Evolutionary conservation across 768 basidiomycete species (phyloP).

Genomic region (Arthromyces matolae): DNA sequence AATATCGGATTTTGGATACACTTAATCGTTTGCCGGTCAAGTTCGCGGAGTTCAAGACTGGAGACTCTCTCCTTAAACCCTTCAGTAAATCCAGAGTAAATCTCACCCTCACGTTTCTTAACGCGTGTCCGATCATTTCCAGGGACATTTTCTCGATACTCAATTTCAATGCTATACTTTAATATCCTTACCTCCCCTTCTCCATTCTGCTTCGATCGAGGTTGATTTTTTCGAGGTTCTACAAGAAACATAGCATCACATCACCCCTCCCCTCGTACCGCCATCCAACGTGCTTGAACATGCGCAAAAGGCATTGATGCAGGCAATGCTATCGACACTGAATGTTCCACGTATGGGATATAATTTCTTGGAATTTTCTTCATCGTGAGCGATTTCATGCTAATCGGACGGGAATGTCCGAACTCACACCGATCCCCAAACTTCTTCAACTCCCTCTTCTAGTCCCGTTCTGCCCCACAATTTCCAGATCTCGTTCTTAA

Average conservation of each 20-base stretch:
- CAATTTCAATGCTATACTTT: neutral
- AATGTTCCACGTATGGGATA: too few species aligned
- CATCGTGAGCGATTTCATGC: neutral
- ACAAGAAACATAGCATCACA: neutral
- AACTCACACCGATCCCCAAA: slow-evolving; percentile 1
- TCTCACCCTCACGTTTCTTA: too few species aligned
- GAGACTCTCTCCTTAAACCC: too few species aligned
- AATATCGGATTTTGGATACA: too few species aligned
- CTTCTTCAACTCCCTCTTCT: neutral
- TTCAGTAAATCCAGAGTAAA: too few species aligned
- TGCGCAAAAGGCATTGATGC: too few species aligned
- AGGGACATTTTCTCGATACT: slow-evolving; percentile 7
- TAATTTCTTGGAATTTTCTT: neutral
- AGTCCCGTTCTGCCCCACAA: neutral
- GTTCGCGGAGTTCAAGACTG: too few species aligned
- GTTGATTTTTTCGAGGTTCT: neutral
- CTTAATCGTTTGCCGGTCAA: too few species aligned
- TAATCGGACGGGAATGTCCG: neutral
- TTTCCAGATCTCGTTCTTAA: slow-evolving; percentile 9
- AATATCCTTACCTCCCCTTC: neutral
- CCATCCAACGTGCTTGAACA: too few species aligned
- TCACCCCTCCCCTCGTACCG: too few species aligned
- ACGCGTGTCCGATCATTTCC: slow-evolving; percentile 7
- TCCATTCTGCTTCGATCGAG: neutral
- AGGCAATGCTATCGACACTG: too few species aligned